phyloP scores from a whole-genome alignment of 2,329 filamentous ascomycete species.

The Epichloe hybrida region DNA sequence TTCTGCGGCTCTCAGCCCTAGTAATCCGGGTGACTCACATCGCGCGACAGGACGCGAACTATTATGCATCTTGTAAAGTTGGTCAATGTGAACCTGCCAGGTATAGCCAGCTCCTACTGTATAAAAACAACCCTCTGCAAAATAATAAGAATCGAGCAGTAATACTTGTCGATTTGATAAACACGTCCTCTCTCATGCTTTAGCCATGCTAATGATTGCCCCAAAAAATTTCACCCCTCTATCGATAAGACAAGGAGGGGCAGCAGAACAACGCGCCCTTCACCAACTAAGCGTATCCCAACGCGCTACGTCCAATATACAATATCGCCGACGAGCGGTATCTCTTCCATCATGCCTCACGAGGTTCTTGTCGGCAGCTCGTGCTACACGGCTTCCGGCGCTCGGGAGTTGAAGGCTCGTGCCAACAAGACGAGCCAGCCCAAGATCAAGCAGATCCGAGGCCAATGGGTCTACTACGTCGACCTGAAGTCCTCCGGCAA shows the following conservation, averaged over 20 bases:
- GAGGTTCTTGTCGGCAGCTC: conserved; percentile 27
- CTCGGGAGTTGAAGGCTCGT: conserved; percentile 30
- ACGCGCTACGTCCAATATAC: not conserved
- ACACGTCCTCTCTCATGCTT: no score
- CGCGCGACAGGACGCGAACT: no score
- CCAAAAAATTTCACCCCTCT: conserved; percentile 11
- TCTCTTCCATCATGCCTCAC: conserved; percentile 18
- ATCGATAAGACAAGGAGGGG: conserved; percentile 10
- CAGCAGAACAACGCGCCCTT: not conserved
- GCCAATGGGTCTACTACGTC: conserved; percentile 54
- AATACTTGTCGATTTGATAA: no score
- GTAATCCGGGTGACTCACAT: no score
- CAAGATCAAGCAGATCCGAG: conserved; percentile 35
- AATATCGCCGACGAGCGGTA: conserved; percentile 3
- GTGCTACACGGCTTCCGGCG: conserved; percentile 35
- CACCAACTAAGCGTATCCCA: not conserved
- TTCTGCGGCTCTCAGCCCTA: no score
- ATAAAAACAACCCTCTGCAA: no score
- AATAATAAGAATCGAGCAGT: no score
- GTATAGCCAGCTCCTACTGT: no score
- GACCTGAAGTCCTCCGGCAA: conserved; percentile 38
- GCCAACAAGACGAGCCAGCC: conserved; percentile 29
- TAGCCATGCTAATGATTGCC: not conserved
- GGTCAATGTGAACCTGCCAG: no score
- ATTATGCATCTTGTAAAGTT: no score